A percentile compares a stretch with the other conserved stretches of the same genome.
phyloP scores from a whole-genome alignment of 495 filamentous ascomycete species.

The Chlorociboria aeruginascens region DNA sequence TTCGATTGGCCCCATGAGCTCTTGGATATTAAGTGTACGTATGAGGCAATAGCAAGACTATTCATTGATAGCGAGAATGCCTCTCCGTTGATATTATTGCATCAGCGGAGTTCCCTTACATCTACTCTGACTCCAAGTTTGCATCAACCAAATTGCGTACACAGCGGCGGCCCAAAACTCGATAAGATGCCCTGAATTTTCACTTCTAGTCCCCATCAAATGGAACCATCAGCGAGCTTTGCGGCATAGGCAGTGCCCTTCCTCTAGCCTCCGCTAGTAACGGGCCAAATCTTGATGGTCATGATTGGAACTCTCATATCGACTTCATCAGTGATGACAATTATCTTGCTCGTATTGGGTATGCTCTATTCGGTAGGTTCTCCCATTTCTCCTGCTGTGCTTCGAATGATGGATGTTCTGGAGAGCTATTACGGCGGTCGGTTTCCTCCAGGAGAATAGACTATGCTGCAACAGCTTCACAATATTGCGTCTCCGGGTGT shows the following conservation, averaged over 20 bases:
- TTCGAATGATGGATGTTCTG: not conserved
- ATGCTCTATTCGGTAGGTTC: not conserved
- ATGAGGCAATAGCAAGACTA: conserved; percentile 3
- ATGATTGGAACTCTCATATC: not conserved
- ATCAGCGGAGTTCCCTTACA: not conserved
- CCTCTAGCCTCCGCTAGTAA: not conserved
- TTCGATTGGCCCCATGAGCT: conserved; percentile 5
- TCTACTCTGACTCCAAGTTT: too few relatives aligned
- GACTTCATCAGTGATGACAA: not conserved
- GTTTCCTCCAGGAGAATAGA: not conserved
- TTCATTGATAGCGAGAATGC: not conserved
- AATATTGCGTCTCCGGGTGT: not conserved
- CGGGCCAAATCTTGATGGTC: too few relatives aligned
- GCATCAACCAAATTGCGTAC: conserved; percentile 8
- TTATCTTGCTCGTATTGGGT: not conserved
- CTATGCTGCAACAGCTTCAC: conserved; percentile 7
- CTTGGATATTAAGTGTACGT: not conserved
- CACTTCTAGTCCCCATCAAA: not conserved
- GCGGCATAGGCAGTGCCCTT: not conserved
- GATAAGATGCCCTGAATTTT: not conserved
- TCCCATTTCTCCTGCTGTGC: not conserved
- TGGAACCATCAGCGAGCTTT: not conserved
- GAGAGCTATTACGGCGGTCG: not conserved
- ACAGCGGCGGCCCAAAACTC: not conserved
- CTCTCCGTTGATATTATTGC: conserved; percentile 7